Evolutionary conservation across 805 yeast genomes (phyloP), one percentile per base, ranked within the genome.

Genomic region (Kodamaea restingae): DNA sequence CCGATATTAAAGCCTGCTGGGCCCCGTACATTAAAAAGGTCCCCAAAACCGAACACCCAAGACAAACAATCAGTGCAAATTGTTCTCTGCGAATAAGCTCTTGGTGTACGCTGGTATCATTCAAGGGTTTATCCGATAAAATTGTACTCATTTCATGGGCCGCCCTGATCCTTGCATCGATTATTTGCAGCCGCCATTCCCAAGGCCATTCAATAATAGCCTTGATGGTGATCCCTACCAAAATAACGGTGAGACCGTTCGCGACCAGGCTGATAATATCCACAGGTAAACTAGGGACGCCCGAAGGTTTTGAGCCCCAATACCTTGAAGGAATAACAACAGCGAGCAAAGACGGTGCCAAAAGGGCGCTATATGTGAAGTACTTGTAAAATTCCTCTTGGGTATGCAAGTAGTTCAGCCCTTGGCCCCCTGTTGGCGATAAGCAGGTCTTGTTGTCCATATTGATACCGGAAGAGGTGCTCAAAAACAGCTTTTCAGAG

Each of bases 161-260:
- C 18, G 55, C 35, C 25, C 36, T 46, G 6, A 14, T 15, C 32
- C 52, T 54, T 10, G 49, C 37, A 1, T 40, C 44, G 22, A 45
- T 45, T 9, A 67, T 50, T 30, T 56, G 61, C 4, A 43, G 36
- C 12, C 58, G 47, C 72, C 71, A 67, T n/a, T 48, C 47, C 68
- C 70, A 66, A 0, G 72, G 72, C 72, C 71, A 67, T 33, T 66
- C 71, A 11, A 60, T 48, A 0, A 61, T 36, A 25, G 60, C 60
- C 38, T 58, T 56, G 10, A 67, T 50, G 2, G 56, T 48, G 62
- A 66, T 62, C 18, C 66, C 54, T 1, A 65, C 51, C n/a, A 63
- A 28, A 6, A 59, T 17, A 3, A 67, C 50, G 4, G 62, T 55
- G 15, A 66, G 48, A 1, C 54, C 39, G 42, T 65, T 70, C 17